Evolutionary conservation across 768 basidiomycete species (phyloP), one percentile per base, ranked within the genome.

Genomic region (Mycena kentingensis): DNA sequence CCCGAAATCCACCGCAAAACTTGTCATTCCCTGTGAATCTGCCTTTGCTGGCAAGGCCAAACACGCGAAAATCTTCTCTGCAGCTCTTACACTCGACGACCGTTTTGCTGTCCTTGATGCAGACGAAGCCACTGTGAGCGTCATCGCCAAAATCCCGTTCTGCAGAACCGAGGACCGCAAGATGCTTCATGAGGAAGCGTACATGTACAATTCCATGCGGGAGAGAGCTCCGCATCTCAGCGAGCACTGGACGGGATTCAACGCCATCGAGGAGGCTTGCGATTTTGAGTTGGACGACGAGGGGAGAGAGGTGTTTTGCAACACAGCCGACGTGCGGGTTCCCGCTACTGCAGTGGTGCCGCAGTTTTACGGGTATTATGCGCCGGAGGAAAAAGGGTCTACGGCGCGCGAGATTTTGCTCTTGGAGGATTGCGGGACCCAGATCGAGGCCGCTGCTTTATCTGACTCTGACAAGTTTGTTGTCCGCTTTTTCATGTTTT

Each of bases 401-500:
- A 46, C 46, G n/a, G 49, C 19, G n/a, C 47, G 56, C 11, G 59
- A 55, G 8, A 52, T 60, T 16, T 19, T 63, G 24, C 46, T 63
- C 5, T 38, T 60, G 26, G 61, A 63, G 48, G 45, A 60, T n/a
- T 63, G 61, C 31, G 56, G 61, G 12, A 8, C 37, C 63, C 12
- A 73, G 70, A 39, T 72, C 73, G 2, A 69, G 78, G 42, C 61
- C 77, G 39, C 63, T 79, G 6, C 54, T 78, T 36, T 38, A 19
- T 38, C 37, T 6, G 21, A 38, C 8, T 19, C 13, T 24, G 77
- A 79, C 46, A 64, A 74, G 42, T 79, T 78, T 36, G 77, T 77
- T 4, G 19, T 35, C 10, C 65, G 64, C 1, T 58, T 78, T 27
- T 27, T 54, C 74, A 26, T 27, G 7, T n/a, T 11, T 41, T 2